phyloP scores from a whole-genome alignment of 2,329 filamentous ascomycete species.

The Aspergillus viridinutans region DNA sequence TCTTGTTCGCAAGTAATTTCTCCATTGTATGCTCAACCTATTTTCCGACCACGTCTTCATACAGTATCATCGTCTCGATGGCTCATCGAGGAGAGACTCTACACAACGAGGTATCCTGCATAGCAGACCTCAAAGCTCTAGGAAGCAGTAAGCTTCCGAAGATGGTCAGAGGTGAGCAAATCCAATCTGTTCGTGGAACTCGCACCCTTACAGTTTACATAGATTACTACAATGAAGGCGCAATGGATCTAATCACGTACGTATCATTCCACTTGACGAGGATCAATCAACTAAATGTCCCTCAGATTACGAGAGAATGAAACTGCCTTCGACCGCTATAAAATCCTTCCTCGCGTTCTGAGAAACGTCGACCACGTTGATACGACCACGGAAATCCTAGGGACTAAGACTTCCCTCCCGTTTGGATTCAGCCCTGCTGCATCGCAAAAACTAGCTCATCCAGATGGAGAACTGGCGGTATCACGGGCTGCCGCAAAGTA shows the following conservation, averaged over 20 bases:
- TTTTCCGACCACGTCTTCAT: too few relatives aligned
- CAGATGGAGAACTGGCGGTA: conserved; percentile 50
- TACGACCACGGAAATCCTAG: conserved; percentile 44
- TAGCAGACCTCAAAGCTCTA: conserved; percentile 39
- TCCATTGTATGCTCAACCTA: too few relatives aligned
- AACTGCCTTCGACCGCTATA: conserved; percentile 49
- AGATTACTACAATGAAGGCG: too few relatives aligned
- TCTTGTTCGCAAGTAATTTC: too few relatives aligned
- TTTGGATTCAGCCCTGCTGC: conserved; percentile 53
- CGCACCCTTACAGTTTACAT: too few relatives aligned
- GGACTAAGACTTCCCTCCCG: conserved; percentile 45
- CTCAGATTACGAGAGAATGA: conserved; percentile 45
- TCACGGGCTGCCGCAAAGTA: conserved; percentile 44
- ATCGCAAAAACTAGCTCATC: conserved; percentile 51
- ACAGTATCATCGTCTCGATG: conserved; percentile 14
- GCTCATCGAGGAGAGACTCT: conserved; percentile 28
- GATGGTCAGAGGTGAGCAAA: conserved; percentile 30
- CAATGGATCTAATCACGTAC: too few relatives aligned
- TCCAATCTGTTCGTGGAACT: too few relatives aligned
- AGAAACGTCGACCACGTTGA: conserved; percentile 43
- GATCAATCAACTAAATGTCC: too few relatives aligned
- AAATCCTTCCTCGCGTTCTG: conserved; percentile 47
- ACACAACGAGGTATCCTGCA: conserved; percentile 27
- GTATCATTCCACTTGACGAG: too few relatives aligned
- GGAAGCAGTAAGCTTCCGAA: conserved; percentile 38